Conservation (phyloP, 78 protist genomes). For the Planoprotostelium fungivorum region DNA sequence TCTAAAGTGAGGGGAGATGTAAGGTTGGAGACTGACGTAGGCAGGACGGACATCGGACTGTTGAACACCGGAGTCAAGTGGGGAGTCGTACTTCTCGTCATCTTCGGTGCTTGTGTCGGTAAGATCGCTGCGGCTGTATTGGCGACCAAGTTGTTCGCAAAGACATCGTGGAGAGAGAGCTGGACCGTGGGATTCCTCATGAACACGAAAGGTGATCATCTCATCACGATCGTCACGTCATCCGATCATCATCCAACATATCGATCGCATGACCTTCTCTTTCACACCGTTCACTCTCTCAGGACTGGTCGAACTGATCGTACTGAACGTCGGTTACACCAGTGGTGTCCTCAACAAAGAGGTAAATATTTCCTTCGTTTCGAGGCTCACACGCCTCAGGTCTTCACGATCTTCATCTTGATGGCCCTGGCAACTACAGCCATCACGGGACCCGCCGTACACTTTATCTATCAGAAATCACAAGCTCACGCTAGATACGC, state of each 20-base stretch:
- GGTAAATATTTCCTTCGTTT: background rate
- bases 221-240: background rate
- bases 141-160: background rate
- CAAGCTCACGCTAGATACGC: background rate
- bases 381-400: background rate
- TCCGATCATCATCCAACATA: background rate
- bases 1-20: background rate
- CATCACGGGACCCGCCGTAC: conserved; percentile 63
- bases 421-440: conserved; percentile 68
- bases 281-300: no score
- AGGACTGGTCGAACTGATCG: conserved; percentile 57
- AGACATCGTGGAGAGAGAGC: conserved; percentile 44
- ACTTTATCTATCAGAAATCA: conserved; percentile 6
- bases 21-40: background rate
- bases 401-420: conserved; percentile 59
- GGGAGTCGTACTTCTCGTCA: background rate
- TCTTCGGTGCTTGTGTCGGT: background rate
- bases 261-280: no score
- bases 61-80: background rate
- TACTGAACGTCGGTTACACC: conserved; percentile 57
- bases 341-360: conserved; percentile 19
- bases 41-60: background rate
- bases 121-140: background rate
- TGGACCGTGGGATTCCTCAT: conserved; percentile 61
- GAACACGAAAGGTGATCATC: conserved; percentile 58